Conservation (phyloP, 2,329 filamentous ascomycete species). For the Orbilia quercus region DNA sequence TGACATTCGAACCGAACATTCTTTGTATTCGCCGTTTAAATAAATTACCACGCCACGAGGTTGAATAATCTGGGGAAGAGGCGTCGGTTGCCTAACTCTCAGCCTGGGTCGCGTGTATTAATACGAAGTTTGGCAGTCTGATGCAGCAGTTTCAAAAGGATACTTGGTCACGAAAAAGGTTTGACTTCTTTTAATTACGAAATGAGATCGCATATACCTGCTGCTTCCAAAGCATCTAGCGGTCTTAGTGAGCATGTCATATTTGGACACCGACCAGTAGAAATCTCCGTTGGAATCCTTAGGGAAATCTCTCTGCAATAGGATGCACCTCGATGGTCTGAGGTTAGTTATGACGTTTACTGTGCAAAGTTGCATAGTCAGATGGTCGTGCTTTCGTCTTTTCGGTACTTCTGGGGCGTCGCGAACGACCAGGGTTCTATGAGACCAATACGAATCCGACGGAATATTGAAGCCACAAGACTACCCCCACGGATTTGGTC, state of each 20-base stretch:
- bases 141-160: not conserved
- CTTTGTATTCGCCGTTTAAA: constrained; percentile 52
- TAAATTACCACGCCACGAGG: constrained; percentile 43
- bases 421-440: not conserved
- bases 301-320: constrained; percentile 5
- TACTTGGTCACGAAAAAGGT: not conserved
- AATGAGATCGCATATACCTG: constrained; percentile 40
- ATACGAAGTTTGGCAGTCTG: constrained; percentile 9
- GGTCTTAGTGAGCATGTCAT: not conserved
- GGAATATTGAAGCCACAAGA: not conserved
- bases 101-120: constrained; percentile 51
- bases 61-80: constrained; percentile 56
- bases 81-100: constrained; percentile 53
- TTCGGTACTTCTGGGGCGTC: constrained; percentile 18
- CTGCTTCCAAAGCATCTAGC: constrained; percentile 12
- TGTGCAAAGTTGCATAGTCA: not conserved
- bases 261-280: not conserved
- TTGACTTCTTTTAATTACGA: constrained; percentile 12
- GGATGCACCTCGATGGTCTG: constrained; percentile 21
- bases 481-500: constrained; percentile 39
- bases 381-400: not conserved
- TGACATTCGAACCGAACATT: constrained; percentile 26
- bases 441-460: constrained; percentile 19
- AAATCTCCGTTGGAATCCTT: not conserved
- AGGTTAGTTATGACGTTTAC: constrained; percentile 1